Percentiles rank a stretch among this genome's conserved stretches.
Conservation (phyloP, 805 yeast species). For the Pichia paraexigua region DNA sequence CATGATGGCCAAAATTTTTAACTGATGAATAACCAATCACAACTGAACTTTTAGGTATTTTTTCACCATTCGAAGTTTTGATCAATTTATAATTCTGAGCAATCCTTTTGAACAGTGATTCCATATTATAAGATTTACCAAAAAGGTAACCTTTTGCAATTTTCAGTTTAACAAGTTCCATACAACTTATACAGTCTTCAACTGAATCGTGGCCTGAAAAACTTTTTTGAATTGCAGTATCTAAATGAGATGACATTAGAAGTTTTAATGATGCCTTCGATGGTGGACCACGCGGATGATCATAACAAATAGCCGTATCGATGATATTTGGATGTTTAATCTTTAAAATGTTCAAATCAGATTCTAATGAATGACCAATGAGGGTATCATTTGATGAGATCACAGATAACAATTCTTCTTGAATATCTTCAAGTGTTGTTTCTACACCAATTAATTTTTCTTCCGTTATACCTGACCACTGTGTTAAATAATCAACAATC, state of each 20-base stretch:
- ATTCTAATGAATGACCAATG: conserved; percentile 86
- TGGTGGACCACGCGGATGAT: conserved; percentile 81
- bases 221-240: conserved; percentile 59
- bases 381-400: conserved; percentile 56
- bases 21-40: conserved; percentile 18
- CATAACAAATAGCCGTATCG: conserved; percentile 72
- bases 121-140: conserved; percentile 45
- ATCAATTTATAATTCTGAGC: conserved; percentile 17
- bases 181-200: conserved; percentile 77
- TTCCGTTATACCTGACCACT: conserved; percentile 80
- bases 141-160: conserved; percentile 55
- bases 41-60: conserved; percentile 22
- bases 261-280: conserved; percentile 68
- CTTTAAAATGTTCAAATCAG: conserved; percentile 65
- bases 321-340: conserved; percentile 66
- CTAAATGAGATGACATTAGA: conserved; percentile 51
- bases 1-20: conserved; percentile 17
- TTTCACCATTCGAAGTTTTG: conserved; percentile 16
- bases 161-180: conserved; percentile 67
- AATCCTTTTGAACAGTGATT: conserved; percentile 36
- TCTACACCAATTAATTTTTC: conserved; percentile 55
- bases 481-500: conserved; percentile 74
- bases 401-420: conserved; percentile 39
- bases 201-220: conserved; percentile 70
- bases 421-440: conserved; percentile 62